Conservation (phyloP, 1,284 basidiomycete genomes). For the Sporisorium exsertum region DNA sequence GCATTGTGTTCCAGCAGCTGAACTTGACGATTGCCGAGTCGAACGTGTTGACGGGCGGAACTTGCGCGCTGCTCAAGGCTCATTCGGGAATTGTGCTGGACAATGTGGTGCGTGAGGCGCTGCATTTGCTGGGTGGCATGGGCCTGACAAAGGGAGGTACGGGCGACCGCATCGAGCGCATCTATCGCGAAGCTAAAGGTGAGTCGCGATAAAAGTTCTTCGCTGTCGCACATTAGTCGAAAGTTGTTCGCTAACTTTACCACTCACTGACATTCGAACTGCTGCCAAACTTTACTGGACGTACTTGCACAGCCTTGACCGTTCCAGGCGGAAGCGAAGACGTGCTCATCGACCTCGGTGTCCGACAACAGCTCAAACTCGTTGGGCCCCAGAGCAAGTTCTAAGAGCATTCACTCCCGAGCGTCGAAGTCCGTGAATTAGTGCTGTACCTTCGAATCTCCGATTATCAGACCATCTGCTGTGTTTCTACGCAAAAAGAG, state of each 20-base stretch:
- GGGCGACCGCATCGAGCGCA: constrained; percentile 59
- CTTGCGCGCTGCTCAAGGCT: constrained; percentile 59
- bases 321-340: constrained; percentile 61
- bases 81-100: constrained; percentile 62
- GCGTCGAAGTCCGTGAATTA: not conserved
- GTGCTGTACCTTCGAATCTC: not conserved
- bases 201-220: no score
- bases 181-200: constrained; percentile 60
- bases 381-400: constrained; percentile 46
- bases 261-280: no score
- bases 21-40: constrained; percentile 46
- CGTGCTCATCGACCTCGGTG: constrained; percentile 59
- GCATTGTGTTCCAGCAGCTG: constrained; percentile 53
- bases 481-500: no score
- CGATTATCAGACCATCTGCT: no score
- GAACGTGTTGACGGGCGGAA: constrained; percentile 56
- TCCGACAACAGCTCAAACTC: constrained; percentile 59
- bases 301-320: constrained; percentile 20
- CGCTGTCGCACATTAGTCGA: no score
- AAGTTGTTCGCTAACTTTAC: no score
- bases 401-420: constrained; percentile 1
- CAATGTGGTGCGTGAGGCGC: constrained; percentile 50
- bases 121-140: constrained; percentile 59
- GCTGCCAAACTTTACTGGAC: no score
- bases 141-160: constrained; percentile 58